Evolutionary conservation across 805 yeast genomes (phyloP).

Genomic region (Starmerella scarabaei): DNA sequence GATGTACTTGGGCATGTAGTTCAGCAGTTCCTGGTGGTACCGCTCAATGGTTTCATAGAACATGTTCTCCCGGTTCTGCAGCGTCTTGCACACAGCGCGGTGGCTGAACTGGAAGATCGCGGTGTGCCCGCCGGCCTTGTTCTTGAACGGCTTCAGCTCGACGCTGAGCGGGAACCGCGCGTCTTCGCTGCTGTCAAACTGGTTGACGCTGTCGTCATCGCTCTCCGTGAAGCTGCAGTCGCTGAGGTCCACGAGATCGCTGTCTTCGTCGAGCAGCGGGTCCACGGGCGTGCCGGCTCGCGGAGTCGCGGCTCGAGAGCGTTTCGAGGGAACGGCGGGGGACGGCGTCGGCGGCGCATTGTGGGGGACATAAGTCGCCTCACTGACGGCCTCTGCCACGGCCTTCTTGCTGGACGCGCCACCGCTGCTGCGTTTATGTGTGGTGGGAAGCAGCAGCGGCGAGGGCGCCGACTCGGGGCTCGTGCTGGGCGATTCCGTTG

Average conservation of each 20-base stretch:
- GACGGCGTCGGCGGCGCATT: slow-evolving; percentile 7
- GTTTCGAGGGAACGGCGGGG: neutral
- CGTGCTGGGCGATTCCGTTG: slow-evolving; percentile 1
- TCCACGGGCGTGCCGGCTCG: neutral
- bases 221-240: slow-evolving; percentile 2
- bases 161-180: slow-evolving; percentile 45
- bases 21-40: slow-evolving; percentile 58
- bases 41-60: slow-evolving; percentile 86
- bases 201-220: slow-evolving; percentile 7
- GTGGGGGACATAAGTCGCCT: slow-evolving; percentile 23
- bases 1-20: slow-evolving; percentile 85
- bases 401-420: neutral
- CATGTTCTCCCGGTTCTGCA: slow-evolving; percentile 75
- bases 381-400: slow-evolving; percentile 18
- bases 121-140: slow-evolving; percentile 96
- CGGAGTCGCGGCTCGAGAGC: neutral
- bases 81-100: slow-evolving; percentile 85
- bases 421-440: neutral
- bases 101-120: slow-evolving; percentile 87
- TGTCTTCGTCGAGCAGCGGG: slow-evolving; percentile 2
- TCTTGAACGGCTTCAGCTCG: slow-evolving; percentile 78
- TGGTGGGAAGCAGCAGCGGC: neutral
- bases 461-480: slow-evolving; percentile 8
- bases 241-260: slow-evolving; percentile 4
- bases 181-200: slow-evolving; percentile 14